These are phyloP conservation scores for Curvularia sp. DNA, from an alignment of 2,329 filamentous ascomycete species.

Conservation along the genomic window DNA sequence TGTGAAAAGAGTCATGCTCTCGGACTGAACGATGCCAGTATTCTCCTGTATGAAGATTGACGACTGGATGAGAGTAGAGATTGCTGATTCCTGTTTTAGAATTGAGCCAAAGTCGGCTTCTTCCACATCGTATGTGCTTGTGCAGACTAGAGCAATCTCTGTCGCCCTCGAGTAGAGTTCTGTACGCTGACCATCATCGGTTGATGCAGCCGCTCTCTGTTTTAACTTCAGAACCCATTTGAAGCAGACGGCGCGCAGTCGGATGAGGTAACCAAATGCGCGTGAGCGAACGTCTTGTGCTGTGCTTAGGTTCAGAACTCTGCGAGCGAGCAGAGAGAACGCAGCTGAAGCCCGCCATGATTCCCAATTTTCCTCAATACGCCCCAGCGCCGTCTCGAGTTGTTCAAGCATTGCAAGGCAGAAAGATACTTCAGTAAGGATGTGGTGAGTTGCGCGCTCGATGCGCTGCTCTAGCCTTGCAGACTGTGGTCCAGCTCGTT, in stretches of 20 bases:
- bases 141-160: constrained; percentile 55
- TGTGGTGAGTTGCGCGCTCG: constrained; percentile 48
- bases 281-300: constrained; percentile 23
- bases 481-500: constrained; percentile 55
- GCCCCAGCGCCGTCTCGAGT: constrained; percentile 21
- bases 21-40: neutral
- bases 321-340: constrained; percentile 53
- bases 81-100: constrained; percentile 30
- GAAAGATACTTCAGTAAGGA: constrained; percentile 50
- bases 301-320: constrained; percentile 54
- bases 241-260: constrained; percentile 47
- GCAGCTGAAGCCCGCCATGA: constrained; percentile 52
- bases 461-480: constrained; percentile 4
- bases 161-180: constrained; percentile 47
- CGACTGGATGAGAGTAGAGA: constrained; percentile 29
- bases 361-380: constrained; percentile 42
- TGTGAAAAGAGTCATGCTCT: constrained; percentile 7
- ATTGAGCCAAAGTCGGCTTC: constrained; percentile 33
- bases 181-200: constrained; percentile 37
- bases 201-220: constrained; percentile 28
- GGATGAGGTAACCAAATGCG: constrained; percentile 45
- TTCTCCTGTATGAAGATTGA: constrained; percentile 36
- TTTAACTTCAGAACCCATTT: constrained; percentile 53
- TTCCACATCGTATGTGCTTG: constrained; percentile 57
- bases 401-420: constrained; percentile 24